A percentile compares a stretch with the other conserved stretches of the same genome.
Conservation (phyloP, 2,329 filamentous ascomycete species). For the Pseudofabraea citricarpa region DNA sequence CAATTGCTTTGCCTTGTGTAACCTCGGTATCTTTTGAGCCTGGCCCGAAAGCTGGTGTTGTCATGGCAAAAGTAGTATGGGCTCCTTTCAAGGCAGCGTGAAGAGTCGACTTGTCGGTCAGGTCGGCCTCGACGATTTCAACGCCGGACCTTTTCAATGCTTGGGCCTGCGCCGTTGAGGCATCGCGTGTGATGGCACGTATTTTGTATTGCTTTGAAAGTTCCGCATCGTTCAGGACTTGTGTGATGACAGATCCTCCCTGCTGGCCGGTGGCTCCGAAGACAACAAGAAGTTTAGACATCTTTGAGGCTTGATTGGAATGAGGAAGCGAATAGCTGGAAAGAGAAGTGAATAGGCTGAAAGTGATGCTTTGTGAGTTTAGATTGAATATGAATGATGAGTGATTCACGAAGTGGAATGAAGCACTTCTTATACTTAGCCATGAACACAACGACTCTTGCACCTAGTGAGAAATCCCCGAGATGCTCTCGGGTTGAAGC, state of each 20-base stretch:
- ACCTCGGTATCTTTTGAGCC: slow-evolving; percentile 8
- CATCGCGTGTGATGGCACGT: slow-evolving; percentile 39
- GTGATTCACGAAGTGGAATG: too few relatives aligned
- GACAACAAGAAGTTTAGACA: slow-evolving; percentile 40
- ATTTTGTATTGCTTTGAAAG: slow-evolving; percentile 41
- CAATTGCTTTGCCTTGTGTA: slow-evolving; percentile 35
- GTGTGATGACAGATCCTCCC: slow-evolving; percentile 40
- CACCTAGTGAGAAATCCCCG: too few relatives aligned
- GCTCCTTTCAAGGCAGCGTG: slow-evolving; percentile 35
- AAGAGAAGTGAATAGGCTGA: too few relatives aligned
- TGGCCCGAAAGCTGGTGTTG: slow-evolving; percentile 33
- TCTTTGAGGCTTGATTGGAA: slow-evolving; percentile 21
- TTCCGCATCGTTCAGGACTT: slow-evolving; percentile 36
- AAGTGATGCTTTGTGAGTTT: too few relatives aligned
- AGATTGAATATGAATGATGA: too few relatives aligned
- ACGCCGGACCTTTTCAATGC: slow-evolving; percentile 24
- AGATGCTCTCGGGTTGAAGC: too few relatives aligned
- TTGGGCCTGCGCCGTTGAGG: slow-evolving; percentile 27
- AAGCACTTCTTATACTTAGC: too few relatives aligned
- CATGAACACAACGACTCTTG: too few relatives aligned
- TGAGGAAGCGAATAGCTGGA: too few relatives aligned
- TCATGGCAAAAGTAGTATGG: slow-evolving; percentile 45
- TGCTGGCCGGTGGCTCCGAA: slow-evolving; percentile 49
- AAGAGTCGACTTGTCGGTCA: slow-evolving; percentile 33
- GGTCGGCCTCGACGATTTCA: slow-evolving; percentile 35